Evolutionary conservation across 164 flowering plant species (phyloP).

Genomic region (Stephania yunnanensis): DNA sequence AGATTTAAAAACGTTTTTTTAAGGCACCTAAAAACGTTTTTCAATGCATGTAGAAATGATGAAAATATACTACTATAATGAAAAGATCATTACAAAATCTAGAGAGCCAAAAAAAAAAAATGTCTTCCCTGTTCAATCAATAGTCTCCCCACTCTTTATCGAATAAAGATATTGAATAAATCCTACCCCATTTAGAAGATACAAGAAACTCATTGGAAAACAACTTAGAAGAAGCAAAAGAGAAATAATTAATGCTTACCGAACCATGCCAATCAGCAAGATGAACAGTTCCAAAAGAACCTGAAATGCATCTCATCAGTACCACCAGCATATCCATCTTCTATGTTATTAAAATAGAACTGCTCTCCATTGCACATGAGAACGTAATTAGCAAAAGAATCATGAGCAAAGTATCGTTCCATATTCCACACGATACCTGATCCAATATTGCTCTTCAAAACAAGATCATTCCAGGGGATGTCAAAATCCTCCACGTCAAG

Average conservation of each 20-base stretch:
- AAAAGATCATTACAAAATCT: too few relatives aligned
- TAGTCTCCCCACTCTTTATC: not conserved
- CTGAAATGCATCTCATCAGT: slow-evolving; percentile 33
- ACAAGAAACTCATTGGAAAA: too few relatives aligned
- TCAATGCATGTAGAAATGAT: too few relatives aligned
- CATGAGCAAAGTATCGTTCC: not conserved
- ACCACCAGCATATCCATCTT: not conserved
- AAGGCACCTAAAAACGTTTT: too few relatives aligned
- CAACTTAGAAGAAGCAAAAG: not conserved
- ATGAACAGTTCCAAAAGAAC: slow-evolving; percentile 99
- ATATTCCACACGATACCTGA: slow-evolving; percentile 47
- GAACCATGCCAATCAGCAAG: slow-evolving; percentile 99
- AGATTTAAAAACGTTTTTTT: too few relatives aligned
- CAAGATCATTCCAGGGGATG: slow-evolving; percentile 92
- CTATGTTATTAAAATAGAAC: not conserved
- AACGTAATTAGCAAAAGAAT: not conserved
- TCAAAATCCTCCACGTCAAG: slow-evolving; percentile 70
- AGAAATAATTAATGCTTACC: slow-evolving; percentile 39
- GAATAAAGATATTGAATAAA: not conserved
- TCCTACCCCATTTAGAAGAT: too few relatives aligned
- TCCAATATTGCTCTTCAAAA: slow-evolving; percentile 80
- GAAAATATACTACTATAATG: too few relatives aligned
- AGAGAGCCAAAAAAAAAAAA: too few relatives aligned
- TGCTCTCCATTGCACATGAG: not conserved
- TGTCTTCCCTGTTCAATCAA: too few relatives aligned